Percentiles rank a stretch among this genome's conserved stretches.
phyloP scores from a whole-genome alignment of 2,329 filamentous ascomycete genomes.

The Exophiala dermatitidis region DNA sequence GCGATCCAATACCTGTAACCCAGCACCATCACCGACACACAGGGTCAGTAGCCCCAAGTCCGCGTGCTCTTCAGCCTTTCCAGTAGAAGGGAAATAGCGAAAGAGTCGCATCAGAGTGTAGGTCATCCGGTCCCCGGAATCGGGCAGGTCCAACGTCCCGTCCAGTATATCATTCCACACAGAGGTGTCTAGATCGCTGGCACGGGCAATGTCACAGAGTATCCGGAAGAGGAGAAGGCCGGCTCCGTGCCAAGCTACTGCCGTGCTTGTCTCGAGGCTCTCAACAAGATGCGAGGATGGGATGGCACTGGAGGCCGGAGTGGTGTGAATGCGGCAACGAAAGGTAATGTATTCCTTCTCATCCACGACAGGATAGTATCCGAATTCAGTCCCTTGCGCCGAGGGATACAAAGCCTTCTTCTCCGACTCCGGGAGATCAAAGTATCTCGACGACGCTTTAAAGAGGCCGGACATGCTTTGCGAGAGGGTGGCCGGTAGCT shows the following conservation, averaged over 20 bases:
- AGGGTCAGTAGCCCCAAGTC: slow-evolving; percentile 30
- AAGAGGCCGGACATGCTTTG: slow-evolving; percentile 8
- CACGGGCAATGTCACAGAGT: slow-evolving; percentile 27
- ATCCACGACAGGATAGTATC: slow-evolving; percentile 25
- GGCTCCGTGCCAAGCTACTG: slow-evolving; percentile 23
- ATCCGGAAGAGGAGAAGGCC: slow-evolving; percentile 26
- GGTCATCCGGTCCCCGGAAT: slow-evolving; percentile 14
- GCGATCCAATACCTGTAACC: slow-evolving; percentile 26
- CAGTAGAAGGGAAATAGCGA: slow-evolving; percentile 25
- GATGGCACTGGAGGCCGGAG: neutral
- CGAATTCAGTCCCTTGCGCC: slow-evolving; percentile 27
- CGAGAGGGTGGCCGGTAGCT: slow-evolving; percentile 5
- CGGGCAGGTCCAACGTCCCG: slow-evolving; percentile 20
- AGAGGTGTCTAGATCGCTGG: slow-evolving; percentile 18
- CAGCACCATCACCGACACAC: slow-evolving; percentile 27
- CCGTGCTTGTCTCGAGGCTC: slow-evolving; percentile 8
- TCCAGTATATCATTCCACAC: slow-evolving; percentile 28
- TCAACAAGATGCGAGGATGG: neutral
- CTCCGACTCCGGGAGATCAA: neutral
- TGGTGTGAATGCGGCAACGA: slow-evolving; percentile 17
- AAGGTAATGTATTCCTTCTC: slow-evolving; percentile 31
- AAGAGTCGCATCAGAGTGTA: slow-evolving; percentile 28
- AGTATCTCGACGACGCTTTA: slow-evolving; percentile 9
- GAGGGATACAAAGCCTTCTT: slow-evolving; percentile 24
- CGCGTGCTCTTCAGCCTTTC: slow-evolving; percentile 26